Conservation (phyloP, 805 yeast genomes). For the Candida ascalaphidarum region DNA sequence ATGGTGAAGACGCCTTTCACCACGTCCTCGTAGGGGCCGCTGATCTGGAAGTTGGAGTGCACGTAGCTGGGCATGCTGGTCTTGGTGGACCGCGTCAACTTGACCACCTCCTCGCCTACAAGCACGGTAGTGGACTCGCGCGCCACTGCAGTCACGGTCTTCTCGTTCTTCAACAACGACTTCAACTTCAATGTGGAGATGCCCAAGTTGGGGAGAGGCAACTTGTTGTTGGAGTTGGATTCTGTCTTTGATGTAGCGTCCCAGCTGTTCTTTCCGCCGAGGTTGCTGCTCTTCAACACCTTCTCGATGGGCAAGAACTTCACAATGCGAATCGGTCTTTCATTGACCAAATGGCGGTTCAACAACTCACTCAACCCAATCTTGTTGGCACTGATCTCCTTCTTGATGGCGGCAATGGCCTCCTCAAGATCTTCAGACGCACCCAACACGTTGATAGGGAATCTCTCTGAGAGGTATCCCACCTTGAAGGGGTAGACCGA, state of each 20-base stretch:
- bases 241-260: too few species aligned
- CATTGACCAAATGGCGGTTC: slow-evolving; percentile 70
- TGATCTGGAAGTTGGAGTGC: slow-evolving; percentile 66
- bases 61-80: slow-evolving; percentile 75
- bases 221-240: too few species aligned
- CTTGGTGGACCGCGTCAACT: slow-evolving; percentile 73
- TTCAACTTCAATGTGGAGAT: slow-evolving; percentile 61
- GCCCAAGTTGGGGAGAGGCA: slow-evolving; percentile 69
- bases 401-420: slow-evolving; percentile 37
- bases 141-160: slow-evolving; percentile 56
- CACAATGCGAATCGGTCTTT: slow-evolving; percentile 65
- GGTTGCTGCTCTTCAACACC: slow-evolving; percentile 54
- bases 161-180: slow-evolving; percentile 43
- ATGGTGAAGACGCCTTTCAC: slow-evolving; percentile 49
- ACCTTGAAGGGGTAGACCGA: slow-evolving; percentile 92
- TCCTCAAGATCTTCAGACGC: slow-evolving; percentile 22
- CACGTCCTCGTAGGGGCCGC: slow-evolving; percentile 36
- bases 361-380: slow-evolving; percentile 74
- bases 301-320: slow-evolving; percentile 65
- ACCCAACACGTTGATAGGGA: slow-evolving; percentile 43
- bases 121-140: slow-evolving; percentile 71
- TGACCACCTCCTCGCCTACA: slow-evolving; percentile 32
- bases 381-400: slow-evolving; percentile 53
- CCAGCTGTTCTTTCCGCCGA: slow-evolving; percentile 58
- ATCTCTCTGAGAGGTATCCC: slow-evolving; percentile 53